Base-by-base conservation (phyloP, 495 filamentous ascomycete genomes). In the Sordaria brevicollis region DNA sequence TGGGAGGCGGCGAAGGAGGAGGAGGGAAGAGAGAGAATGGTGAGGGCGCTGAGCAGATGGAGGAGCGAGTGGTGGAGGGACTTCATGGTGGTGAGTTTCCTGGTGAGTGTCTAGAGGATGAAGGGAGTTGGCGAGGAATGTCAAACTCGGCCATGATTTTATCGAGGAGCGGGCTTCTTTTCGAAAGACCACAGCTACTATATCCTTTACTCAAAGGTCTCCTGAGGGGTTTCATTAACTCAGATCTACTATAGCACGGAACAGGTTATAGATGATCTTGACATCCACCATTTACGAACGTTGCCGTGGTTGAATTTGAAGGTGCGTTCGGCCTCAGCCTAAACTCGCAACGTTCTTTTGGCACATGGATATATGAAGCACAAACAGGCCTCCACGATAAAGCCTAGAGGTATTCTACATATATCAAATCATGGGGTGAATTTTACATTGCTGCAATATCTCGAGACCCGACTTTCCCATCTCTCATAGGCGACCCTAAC, bases 1-100 rank as follows among this genome's bases (percentile, higher is more conserved):
- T 76, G 80, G 66, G 74, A 71, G n/a, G 76, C 72, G 29, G 70
- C 66, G 69, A 75, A 17, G 71, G 65, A 21, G 43, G 71, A 37
- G 69, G 65, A 35, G 0, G 15, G 7, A 5, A 54, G 43, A 76
- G 21, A n/a, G 67, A 36, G 4, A 33, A 21, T 37, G 21, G n/a
- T 25, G 29, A 15, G 15, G 37, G n/a, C 3, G n/a, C 21, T n/a
- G 37, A 19, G 25, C 68, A 66, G 11, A 73, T 67, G 57, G 70
- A 66, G 31, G 21, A 15, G 43, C 0, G 3, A 4, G 2, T 19
- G 31, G 31, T 36, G 19, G 15, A 11, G 17, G 65, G 31, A 33
- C 35, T n/a, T 36, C 65, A 66, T 66, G 1, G 11, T 15, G 35
- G 65, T 5, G 31, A 9, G 17, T 35, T 66, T 2, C 15, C 0